Conservation (phyloP, 148 eudicot species). For the Persicaria maculosa region DNA sequence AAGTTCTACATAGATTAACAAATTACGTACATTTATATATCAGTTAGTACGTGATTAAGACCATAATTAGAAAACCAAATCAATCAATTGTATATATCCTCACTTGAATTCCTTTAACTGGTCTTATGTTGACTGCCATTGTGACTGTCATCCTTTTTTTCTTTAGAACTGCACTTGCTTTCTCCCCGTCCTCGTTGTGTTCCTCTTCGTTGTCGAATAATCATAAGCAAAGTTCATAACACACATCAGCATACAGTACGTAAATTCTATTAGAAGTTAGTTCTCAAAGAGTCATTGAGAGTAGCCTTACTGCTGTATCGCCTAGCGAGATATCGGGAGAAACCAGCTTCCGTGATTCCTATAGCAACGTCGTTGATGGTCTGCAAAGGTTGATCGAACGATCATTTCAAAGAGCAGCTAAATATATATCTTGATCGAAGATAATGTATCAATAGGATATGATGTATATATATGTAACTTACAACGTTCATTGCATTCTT, state of each 20-base stretch:
- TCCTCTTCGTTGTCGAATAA: background rate
- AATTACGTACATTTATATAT: background rate
- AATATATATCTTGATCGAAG: background rate
- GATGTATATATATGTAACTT: constrained; percentile 9
- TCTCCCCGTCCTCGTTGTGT: background rate
- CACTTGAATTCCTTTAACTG: background rate
- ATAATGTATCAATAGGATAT: background rate
- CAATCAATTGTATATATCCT: background rate
- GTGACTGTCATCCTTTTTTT: background rate
- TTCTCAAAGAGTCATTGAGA: background rate
- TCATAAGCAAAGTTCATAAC: too few relatives aligned
- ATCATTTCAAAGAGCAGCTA: background rate
- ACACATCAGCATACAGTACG: too few relatives aligned
- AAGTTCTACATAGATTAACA: background rate
- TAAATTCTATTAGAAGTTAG: too few relatives aligned
- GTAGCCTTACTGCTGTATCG: background rate
- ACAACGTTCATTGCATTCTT: constrained; percentile 54
- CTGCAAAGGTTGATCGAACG: background rate
- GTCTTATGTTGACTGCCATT: constrained; percentile 9
- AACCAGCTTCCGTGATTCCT: constrained; percentile 11
- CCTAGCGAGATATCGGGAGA: background rate
- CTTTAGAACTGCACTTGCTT: background rate
- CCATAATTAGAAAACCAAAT: too few relatives aligned
- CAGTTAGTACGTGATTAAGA: too few relatives aligned
- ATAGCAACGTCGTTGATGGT: constrained; percentile 12